A percentile compares a stretch with the other conserved stretches of the same genome.
Evolutionary conservation across 495 filamentous ascomycete genomes (phyloP).

Genomic region (Cercophora samala): DNA sequence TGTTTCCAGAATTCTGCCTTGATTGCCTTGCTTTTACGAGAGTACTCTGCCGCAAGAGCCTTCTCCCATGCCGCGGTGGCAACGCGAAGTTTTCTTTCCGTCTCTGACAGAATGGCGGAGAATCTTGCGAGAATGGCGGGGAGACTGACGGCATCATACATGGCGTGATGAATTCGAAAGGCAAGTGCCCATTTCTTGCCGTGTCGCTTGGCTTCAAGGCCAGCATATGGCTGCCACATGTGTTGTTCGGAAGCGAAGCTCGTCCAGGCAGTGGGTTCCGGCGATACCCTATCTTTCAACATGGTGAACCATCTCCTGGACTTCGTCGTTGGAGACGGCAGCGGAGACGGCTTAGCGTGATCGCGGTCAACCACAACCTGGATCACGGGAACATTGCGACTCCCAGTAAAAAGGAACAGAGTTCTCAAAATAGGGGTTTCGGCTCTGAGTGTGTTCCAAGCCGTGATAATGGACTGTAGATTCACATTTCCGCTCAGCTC

Average conservation of each 20-base stretch:
- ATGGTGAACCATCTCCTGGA: not conserved
- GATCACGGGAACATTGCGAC: constrained; percentile 46
- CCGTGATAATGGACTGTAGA: constrained; percentile 34
- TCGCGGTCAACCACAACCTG: constrained; percentile 38
- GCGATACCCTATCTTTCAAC: not conserved
- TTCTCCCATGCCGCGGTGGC: not conserved
- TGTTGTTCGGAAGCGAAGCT: constrained; percentile 1
- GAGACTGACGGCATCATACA: constrained; percentile 75
- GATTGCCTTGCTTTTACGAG: constrained; percentile 16
- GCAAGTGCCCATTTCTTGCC: constrained; percentile 27
- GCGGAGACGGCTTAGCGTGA: not conserved
- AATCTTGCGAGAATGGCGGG: constrained; percentile 46
- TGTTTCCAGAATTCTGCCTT: constrained; percentile 51
- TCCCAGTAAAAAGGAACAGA: constrained; percentile 49
- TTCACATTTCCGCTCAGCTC: constrained; percentile 36
- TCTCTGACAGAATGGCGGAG: constrained; percentile 19
- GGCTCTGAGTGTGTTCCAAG: constrained; percentile 56
- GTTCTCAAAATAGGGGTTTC: constrained; percentile 62
- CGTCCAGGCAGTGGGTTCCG: constrained; percentile 8
- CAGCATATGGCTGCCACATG: constrained; percentile 14
- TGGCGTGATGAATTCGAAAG: constrained; percentile 66
- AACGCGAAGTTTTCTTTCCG: not conserved
- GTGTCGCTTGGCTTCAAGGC: constrained; percentile 10
- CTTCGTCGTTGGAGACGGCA: not conserved
- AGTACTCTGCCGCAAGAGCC: constrained; percentile 3